Evolutionary conservation across 1,284 basidiomycete genomes (phyloP).

Genomic region (Phellopilus nigrolimitatus): DNA sequence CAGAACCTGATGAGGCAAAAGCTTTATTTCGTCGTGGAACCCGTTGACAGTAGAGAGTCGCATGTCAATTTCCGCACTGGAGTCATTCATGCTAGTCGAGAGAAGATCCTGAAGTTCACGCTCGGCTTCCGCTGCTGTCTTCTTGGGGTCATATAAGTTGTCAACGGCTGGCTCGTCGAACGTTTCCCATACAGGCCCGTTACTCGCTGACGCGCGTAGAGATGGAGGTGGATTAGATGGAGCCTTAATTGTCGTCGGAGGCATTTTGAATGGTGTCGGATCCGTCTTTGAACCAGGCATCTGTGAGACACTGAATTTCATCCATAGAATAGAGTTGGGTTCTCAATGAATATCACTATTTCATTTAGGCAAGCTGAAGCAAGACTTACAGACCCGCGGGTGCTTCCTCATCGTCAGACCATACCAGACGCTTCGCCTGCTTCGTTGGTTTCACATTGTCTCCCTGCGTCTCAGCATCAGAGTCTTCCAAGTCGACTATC

Average conservation of each 20-base stretch:
- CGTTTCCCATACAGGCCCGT: conserved; percentile 24
- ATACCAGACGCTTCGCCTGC: conserved; percentile 9
- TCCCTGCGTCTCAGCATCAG: background rate
- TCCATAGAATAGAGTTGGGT: background rate
- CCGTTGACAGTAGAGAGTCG: conserved; percentile 67
- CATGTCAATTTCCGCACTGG: conserved; percentile 53
- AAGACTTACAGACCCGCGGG: background rate
- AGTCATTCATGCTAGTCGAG: conserved; percentile 41
- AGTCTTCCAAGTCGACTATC: background rate
- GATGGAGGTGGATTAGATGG: conserved; percentile 6
- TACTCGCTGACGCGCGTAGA: background rate
- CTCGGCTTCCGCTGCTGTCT: conserved; percentile 50
- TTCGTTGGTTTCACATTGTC: background rate
- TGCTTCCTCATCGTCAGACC: conserved; percentile 17
- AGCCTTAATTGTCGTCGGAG: conserved; percentile 5
- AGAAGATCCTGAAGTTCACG: conserved; percentile 32
- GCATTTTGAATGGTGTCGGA: conserved; percentile 4
- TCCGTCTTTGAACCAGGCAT: background rate
- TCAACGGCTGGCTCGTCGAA: conserved; percentile 32
- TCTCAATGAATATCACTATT: background rate
- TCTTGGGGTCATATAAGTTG: conserved; percentile 34
- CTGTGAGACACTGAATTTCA: background rate
- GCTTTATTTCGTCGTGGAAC: conserved; percentile 60
- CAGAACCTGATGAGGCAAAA: conserved; percentile 85
- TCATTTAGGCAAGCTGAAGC: background rate